Evolutionary conservation across 2,329 filamentous ascomycete species (phyloP).

Genomic region (Diaporthe destruens): DNA sequence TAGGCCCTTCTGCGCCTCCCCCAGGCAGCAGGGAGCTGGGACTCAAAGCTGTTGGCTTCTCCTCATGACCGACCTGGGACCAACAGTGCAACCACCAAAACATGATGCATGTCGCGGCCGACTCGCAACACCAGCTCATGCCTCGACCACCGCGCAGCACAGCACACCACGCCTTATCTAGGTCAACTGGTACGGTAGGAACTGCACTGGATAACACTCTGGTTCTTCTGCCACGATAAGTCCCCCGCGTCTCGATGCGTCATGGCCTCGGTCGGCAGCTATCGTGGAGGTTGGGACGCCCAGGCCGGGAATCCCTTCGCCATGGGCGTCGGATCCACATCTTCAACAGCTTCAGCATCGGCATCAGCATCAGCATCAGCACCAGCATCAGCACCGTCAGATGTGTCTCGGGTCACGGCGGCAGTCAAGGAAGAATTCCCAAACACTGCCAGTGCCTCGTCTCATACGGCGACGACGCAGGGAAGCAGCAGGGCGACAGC

Average conservation of each 20-base stretch:
- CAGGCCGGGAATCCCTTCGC: constrained; percentile 20
- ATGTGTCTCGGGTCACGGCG: constrained; percentile 13
- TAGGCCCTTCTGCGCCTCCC: not conserved
- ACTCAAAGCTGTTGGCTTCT: constrained; percentile 4
- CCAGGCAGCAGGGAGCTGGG: constrained; percentile 19
- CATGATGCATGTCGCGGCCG: constrained; percentile 24
- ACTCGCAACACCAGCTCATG: constrained; percentile 30
- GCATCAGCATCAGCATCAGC: not conserved
- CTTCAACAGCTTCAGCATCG: not conserved
- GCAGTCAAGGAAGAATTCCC: not conserved
- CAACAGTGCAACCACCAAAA: not conserved
- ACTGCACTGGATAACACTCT: not conserved
- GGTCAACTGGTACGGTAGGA: not conserved
- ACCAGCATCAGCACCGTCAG: not conserved
- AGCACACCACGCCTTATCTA: not conserved
- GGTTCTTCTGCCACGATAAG: not conserved
- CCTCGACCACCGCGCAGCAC: not conserved
- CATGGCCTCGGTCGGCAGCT: constrained; percentile 23
- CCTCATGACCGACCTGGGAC: constrained; percentile 16
- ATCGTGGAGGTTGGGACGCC: constrained; percentile 4
- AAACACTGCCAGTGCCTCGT: constrained; percentile 11
- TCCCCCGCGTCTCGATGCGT: not conserved
- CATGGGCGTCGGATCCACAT: not conserved
- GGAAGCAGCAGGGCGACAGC: not conserved
- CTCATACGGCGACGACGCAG: not conserved